phyloP scores from a whole-genome alignment of 2,329 filamentous ascomycete species.

The Albifimbria verrucaria region DNA sequence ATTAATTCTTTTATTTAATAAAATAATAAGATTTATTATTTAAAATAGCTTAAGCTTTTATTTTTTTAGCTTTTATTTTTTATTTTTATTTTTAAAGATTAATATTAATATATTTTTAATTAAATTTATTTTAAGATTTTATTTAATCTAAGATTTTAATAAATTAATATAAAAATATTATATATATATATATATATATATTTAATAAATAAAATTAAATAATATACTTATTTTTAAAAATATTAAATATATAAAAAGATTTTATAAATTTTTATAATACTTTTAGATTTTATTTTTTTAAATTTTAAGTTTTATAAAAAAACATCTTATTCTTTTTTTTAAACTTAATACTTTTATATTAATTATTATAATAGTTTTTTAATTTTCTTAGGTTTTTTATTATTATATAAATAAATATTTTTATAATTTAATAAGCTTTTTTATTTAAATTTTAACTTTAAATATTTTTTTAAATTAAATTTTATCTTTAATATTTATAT shows the following conservation, averaged over 20 bases:
- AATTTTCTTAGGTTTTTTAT: not conserved
- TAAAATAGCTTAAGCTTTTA: not conserved
- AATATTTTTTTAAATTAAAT: not conserved
- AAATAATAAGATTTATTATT: not conserved
- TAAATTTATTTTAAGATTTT: too few species aligned
- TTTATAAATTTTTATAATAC: not conserved
- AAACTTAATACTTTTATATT: not conserved
- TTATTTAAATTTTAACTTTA: not conserved
- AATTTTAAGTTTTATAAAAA: not conserved
- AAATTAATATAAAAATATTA: not conserved
- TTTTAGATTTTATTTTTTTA: not conserved
- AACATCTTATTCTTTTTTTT: not conserved
- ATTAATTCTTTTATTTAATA: not conserved
- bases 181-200: not conserved
- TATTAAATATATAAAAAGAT: not conserved
- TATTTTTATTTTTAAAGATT: not conserved
- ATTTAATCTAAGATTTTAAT: too few species aligned
- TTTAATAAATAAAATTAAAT: not conserved
- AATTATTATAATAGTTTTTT: constrained; percentile 2
- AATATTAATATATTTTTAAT: too few species aligned
- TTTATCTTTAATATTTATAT: not conserved
- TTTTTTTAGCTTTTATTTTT: not conserved
- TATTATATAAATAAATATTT: not conserved
- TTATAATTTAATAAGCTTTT: not conserved
- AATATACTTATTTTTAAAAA: not conserved